phyloP scores from a whole-genome alignment of 805 yeast species.

The Candida saitoana region DNA sequence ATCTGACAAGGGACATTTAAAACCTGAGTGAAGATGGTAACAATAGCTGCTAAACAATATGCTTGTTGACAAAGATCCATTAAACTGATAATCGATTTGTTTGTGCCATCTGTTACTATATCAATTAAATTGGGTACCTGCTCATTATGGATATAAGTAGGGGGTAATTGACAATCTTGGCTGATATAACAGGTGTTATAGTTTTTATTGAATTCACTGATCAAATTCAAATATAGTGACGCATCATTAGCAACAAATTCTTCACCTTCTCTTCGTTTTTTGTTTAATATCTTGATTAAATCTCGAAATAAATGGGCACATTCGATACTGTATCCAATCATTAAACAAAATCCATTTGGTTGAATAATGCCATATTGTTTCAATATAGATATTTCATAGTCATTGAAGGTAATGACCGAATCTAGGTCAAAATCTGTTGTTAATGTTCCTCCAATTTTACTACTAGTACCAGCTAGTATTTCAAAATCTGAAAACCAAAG shows the following conservation, averaged over 20 bases:
- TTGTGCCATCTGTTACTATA: slow-evolving; percentile 5
- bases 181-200: slow-evolving; percentile 8
- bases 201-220: slow-evolving; percentile 10
- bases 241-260: slow-evolving; percentile 9
- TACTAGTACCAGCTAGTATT: slow-evolving; percentile 52
- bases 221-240: slow-evolving; percentile 8
- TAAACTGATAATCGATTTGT: slow-evolving; percentile 33
- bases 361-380: slow-evolving; percentile 39
- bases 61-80: slow-evolving; percentile 52
- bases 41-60: slow-evolving; percentile 30
- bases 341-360: slow-evolving; percentile 42
- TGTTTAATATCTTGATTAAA: slow-evolving; percentile 35
- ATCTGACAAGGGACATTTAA: slow-evolving; percentile 29
- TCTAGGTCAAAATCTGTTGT: slow-evolving; percentile 45
- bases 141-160: slow-evolving; percentile 1
- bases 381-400: slow-evolving; percentile 30
- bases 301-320: slow-evolving; percentile 34
- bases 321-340: slow-evolving; percentile 47
- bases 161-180: slow-evolving; percentile 4
- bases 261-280: slow-evolving; percentile 14
- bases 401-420: slow-evolving; percentile 19
- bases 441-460: slow-evolving; percentile 54
- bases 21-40: slow-evolving; percentile 31
- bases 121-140: slow-evolving; percentile 8
- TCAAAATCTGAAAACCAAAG: slow-evolving; percentile 57